These are phyloP conservation scores for Xylona heveae DNA, from an alignment of 495 filamentous ascomycete species.

Conservation along the genomic window DNA sequence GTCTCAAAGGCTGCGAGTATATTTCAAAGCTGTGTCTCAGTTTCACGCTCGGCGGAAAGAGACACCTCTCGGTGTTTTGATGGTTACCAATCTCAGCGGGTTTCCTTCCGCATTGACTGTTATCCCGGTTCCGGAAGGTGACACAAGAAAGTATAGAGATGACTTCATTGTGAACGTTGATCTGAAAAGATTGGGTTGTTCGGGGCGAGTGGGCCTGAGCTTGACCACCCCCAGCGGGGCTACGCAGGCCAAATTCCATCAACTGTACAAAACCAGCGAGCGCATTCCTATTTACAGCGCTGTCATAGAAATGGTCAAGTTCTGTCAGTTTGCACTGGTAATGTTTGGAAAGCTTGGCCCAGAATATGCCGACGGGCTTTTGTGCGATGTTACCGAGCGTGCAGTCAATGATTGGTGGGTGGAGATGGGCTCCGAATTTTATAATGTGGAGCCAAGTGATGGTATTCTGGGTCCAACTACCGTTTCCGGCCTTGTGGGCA, in stretches of 20 bases:
- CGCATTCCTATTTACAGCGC: conserved; percentile 51
- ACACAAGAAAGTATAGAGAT: conserved; percentile 57
- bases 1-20: conserved; percentile 57
- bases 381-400: conserved; percentile 83
- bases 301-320: conserved; percentile 75
- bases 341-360: conserved; percentile 70
- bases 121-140: conserved; percentile 70
- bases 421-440: conserved; percentile 75
- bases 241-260: conserved; percentile 77
- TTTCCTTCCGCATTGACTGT: conserved; percentile 83
- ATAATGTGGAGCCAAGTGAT: conserved; percentile 79
- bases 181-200: conserved; percentile 79
- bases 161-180: conserved; percentile 91
- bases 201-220: conserved; percentile 69
- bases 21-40: conserved; percentile 68
- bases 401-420: conserved; percentile 93
- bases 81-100: conserved; percentile 80
- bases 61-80: conserved; percentile 62
- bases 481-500: conserved; percentile 69
- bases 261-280: conserved; percentile 72
- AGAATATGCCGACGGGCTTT: conserved; percentile 80
- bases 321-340: conserved; percentile 75
- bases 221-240: conserved; percentile 53
- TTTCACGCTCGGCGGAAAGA: conserved; percentile 67
- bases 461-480: conserved; percentile 83